Base-by-base conservation (phyloP, 1,284 basidiomycete species). In the Blastosporella zonata region DNA sequence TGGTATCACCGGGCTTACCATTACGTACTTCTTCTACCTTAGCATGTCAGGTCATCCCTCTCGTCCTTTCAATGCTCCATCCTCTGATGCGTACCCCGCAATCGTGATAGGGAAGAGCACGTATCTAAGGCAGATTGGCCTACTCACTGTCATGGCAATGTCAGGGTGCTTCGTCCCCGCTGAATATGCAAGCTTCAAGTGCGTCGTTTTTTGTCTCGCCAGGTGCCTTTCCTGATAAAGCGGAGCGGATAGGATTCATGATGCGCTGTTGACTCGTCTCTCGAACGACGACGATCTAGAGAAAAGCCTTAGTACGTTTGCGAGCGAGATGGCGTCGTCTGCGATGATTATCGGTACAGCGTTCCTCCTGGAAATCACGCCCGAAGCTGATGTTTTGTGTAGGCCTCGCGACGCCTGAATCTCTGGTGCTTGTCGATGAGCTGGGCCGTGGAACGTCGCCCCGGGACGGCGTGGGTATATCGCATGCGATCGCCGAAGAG, bases 281-380 rank as follows among this genome's bases (percentile, higher is more conserved):
- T 95, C 92, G 0, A 97, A 97, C 57, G 93, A 97, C 55, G 93
- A 93, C 58, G 85, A 92, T 56, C 79, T 94, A 59, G 91, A 95
- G 64, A 87, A 84, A 61, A 89, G 79, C 47, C 66, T 97, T 12
- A 96, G 93, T 55, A 97, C 94, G 0, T 97, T 97, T 67, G 91
- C 92, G 0, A 85, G 82, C 50, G 93, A 97, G 66, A 97, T 97
- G 90, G 82, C 86, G 0, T 84, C 89, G 1, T 85, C 84, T 23
- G 85, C 90, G 2, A 93, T 94, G 89, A 93, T 96, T 46, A 67
- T 95, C 27, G 85, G 90, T 82, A 27, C 38, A 46, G 8, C 3
- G n/a, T 36, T 13, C 18, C 1, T 35, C n/a, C 15, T 38, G 18
- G 13, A 5, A 2, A 10, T 12, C 8, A 10, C 12, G 27, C 13